phyloP scores from a whole-genome alignment of 2,329 filamentous ascomycete genomes.

The Trichoderma sp. region DNA sequence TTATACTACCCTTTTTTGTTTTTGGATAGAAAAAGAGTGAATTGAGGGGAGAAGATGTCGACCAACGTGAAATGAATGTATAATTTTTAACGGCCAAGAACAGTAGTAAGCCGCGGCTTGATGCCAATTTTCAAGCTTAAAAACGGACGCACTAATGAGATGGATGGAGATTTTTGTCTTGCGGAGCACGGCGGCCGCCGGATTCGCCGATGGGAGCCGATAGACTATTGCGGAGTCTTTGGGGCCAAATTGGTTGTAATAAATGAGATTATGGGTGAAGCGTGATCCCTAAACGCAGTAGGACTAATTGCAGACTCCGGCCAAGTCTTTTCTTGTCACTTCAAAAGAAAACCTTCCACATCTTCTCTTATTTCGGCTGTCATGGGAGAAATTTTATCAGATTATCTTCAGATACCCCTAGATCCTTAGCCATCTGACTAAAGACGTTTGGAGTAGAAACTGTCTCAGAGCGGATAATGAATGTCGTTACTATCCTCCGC shows the following conservation, averaged over 20 bases:
- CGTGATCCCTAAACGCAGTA: too few relatives aligned
- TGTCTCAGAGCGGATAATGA: too few relatives aligned
- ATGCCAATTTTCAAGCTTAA: constrained; percentile 8
- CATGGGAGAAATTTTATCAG: too few relatives aligned
- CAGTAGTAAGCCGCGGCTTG: not conserved
- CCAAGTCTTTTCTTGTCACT: too few relatives aligned
- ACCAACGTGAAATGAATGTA: not conserved
- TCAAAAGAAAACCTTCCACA: too few relatives aligned
- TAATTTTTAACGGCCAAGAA: not conserved
- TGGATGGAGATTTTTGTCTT: not conserved
- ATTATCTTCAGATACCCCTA: too few relatives aligned
- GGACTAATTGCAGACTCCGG: too few relatives aligned
- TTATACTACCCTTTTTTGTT: too few relatives aligned
- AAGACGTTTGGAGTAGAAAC: too few relatives aligned
- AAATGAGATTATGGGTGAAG: not conserved
- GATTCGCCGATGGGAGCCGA: constrained; percentile 11
- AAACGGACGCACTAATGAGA: not conserved
- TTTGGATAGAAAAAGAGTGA: not conserved
- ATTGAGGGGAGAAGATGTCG: not conserved
- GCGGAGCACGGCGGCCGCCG: constrained; percentile 14
- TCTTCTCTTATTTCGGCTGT: too few relatives aligned
- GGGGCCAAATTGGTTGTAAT: not conserved
- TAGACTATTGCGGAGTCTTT: not conserved
- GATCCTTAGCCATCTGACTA: too few relatives aligned
- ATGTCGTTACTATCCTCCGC: too few relatives aligned